phyloP scores from a whole-genome alignment of 1,139 yeast species.

The Taiozyma sp. region DNA sequence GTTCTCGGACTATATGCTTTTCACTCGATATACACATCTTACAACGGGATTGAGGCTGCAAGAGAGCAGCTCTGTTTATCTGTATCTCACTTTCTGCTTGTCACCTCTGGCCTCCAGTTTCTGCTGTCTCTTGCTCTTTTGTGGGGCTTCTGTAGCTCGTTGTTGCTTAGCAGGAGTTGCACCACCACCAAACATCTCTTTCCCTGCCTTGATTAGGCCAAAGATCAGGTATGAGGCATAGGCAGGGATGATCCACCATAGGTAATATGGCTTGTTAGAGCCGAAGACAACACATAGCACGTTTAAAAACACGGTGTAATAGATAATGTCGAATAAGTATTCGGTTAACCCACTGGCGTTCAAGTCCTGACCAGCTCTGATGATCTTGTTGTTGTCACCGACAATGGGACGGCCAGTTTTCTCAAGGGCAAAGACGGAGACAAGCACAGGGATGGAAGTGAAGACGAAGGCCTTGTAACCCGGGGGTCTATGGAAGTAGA shows the following conservation, averaged over 20 bases:
- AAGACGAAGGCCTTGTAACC: slow-evolving; percentile 47
- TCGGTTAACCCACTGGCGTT: slow-evolving; percentile 67
- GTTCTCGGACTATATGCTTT: too few relatives aligned
- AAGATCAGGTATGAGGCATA: slow-evolving; percentile 54
- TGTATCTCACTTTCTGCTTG: slow-evolving; percentile 28
- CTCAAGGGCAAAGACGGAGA: slow-evolving; percentile 55
- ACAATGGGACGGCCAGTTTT: slow-evolving; percentile 62
- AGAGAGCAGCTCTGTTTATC: slow-evolving; percentile 6
- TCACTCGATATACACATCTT: too few relatives aligned
- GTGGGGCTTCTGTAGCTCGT: slow-evolving; percentile 4
- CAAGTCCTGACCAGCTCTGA: slow-evolving; percentile 62
- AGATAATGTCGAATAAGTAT: slow-evolving; percentile 71
- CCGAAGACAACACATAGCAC: slow-evolving; percentile 53
- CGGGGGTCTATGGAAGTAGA: slow-evolving; percentile 49
- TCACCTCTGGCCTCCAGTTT: slow-evolving; percentile 46
- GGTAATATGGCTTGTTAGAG: slow-evolving; percentile 59
- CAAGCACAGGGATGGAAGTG: slow-evolving; percentile 53
- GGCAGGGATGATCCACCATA: slow-evolving; percentile 56
- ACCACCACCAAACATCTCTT: slow-evolving; percentile 26
- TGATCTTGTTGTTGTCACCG: slow-evolving; percentile 36
- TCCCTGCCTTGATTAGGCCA: slow-evolving; percentile 29
- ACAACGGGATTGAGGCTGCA: too few relatives aligned
- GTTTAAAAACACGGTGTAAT: slow-evolving; percentile 62
- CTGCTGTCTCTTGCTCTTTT: slow-evolving; percentile 48
- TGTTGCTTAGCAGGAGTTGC: slow-evolving; percentile 15